Conservation (phyloP, 164 flowering plant genomes). For the Malania oleifera region DNA sequence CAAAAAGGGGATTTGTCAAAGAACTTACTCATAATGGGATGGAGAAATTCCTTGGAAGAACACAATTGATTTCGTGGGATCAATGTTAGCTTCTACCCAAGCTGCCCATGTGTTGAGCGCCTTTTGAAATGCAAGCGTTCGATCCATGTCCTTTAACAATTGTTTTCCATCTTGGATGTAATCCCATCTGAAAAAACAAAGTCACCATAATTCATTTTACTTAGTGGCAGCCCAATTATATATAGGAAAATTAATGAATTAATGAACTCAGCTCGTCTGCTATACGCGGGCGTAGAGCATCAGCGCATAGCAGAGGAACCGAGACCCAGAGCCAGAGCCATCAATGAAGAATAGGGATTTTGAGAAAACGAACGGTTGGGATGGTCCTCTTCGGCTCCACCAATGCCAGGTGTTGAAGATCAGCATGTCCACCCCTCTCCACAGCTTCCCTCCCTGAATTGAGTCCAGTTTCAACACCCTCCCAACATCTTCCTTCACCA, state of each 20-base stretch:
- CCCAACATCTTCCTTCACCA: slow-evolving; percentile 24
- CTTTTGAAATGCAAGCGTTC: slow-evolving; percentile 17
- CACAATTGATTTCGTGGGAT: slow-evolving; percentile 33
- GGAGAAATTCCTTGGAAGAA: slow-evolving; percentile 69
- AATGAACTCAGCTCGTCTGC: too few species aligned
- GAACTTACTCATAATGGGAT: slow-evolving; percentile 32
- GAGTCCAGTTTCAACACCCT: slow-evolving; percentile 48
- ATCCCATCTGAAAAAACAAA: slow-evolving; percentile 38
- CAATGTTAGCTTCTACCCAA: slow-evolving; percentile 50
- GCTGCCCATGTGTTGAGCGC: slow-evolving; percentile 52
- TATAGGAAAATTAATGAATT: too few species aligned
- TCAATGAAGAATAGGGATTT: too few species aligned
- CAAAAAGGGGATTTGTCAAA: slow-evolving; percentile 23
- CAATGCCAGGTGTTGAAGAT: slow-evolving; percentile 68
- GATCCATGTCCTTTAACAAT: slow-evolving; percentile 22
- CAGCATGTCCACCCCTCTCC: slow-evolving; percentile 43
- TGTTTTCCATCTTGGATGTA: slow-evolving; percentile 13
- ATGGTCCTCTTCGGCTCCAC: slow-evolving; percentile 53
- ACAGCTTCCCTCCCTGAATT: slow-evolving; percentile 34
- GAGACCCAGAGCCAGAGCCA: too few species aligned
- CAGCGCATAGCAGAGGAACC: too few species aligned
- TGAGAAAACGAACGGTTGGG: slow-evolving; percentile 49
- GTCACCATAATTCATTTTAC: too few species aligned
- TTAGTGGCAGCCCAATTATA: too few species aligned
- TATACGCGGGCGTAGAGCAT: too few species aligned